Base-by-base conservation (phyloP, 345 rosid species). In the Gossypium arboreum region DNA sequence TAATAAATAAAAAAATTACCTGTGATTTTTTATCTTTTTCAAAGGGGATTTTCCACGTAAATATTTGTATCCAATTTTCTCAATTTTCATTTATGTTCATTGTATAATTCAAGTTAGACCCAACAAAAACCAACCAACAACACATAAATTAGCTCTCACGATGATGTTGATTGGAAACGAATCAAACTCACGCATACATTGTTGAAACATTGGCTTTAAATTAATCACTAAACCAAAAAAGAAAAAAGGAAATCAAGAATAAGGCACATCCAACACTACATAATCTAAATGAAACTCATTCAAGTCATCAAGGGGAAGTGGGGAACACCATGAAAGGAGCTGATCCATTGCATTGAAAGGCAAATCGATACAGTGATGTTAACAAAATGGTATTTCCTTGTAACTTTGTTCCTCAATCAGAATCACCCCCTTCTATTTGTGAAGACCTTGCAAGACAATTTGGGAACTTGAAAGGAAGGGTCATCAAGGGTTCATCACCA, bases 401-500 rank as follows among this genome's bases (percentile, higher is more conserved):
- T 7, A 18, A 65, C 29, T n/a, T 9, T 20, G 24, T 10, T 5
- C 54, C 18, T 68, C 72, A 68, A 48, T 68, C 43, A 25, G 57
- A 50, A 68, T 48, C 72, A 50, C 27, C 58, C 13, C 6, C 64
- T 12, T 24, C 43, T 9, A 48, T 15, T 24, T 68, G 43, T 50
- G 43, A 68, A 68, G 72, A 68, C 15, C 58, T 57, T 0, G 20
- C 72, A 50, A 68, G 72, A 51, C 72, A 68, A 15, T 27, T 15
- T 0, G 72, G 72, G 16, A 68, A 68, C 22, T 68, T 68, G 58
- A 68, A 68, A 12, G 92, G 91, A 27, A 89, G 71, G 12, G 63
- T 73, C 54, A 83, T 58, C 57, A 88, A 27, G 0, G 91, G 91
- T 7, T 78, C 78, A 16, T 76, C 75, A 10, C 51, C 75, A 1